These are phyloP conservation scores for Trichoderma sp. DNA, from an alignment of 2,329 filamentous ascomycete species.

Conservation along the genomic window DNA sequence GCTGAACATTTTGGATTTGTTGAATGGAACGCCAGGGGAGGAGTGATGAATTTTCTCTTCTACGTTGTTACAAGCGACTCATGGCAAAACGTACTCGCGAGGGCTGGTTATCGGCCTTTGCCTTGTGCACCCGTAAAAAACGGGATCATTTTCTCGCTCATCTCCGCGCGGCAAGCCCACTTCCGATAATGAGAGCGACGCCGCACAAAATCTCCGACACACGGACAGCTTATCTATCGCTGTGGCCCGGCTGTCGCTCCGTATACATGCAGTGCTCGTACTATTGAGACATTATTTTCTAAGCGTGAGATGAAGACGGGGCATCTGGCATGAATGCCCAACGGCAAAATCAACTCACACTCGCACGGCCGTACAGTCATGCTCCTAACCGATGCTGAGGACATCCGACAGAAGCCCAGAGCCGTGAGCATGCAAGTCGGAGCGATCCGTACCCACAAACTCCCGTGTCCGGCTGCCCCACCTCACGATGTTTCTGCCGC, in stretches of 20 bases:
- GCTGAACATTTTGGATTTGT: background rate
- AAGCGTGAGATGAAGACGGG: background rate
- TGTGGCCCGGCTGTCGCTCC: constrained; percentile 8
- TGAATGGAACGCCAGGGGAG: background rate
- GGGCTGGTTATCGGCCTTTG: background rate
- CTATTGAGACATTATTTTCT: background rate
- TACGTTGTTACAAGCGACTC: background rate
- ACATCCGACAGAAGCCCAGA: constrained; percentile 12
- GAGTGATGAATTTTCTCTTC: background rate
- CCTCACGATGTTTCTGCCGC: constrained; percentile 18
- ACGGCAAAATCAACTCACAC: background rate
- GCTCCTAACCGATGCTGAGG: constrained; percentile 9
- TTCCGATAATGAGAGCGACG: constrained; percentile 5
- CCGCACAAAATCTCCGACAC: constrained; percentile 16
- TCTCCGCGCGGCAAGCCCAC: background rate
- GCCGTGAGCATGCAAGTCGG: constrained; percentile 18
- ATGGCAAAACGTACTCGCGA: background rate
- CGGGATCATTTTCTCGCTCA: background rate
- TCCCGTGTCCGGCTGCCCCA: constrained; percentile 15
- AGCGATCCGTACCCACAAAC: constrained; percentile 21
- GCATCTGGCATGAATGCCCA: constrained; percentile 2
- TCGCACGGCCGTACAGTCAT: background rate
- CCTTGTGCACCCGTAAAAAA: background rate
- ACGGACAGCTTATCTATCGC: constrained; percentile 7
- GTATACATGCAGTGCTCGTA: background rate